Conservation (phyloP, 495 filamentous ascomycete species). For the Echria macrotheca region DNA sequence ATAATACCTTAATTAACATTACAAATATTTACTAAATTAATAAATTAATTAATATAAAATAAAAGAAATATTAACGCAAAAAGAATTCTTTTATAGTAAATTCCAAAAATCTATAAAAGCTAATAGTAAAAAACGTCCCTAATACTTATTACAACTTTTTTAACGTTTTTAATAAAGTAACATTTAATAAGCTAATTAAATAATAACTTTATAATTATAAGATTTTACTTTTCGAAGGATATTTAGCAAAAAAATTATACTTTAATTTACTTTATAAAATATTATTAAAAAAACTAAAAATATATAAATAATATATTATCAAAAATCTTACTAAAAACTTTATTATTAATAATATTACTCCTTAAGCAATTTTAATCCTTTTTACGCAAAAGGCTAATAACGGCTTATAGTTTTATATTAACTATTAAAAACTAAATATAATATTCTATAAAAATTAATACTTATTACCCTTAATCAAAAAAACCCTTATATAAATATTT, state of each 20-base stretch:
- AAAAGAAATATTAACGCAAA: too few relatives aligned
- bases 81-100: too few relatives aligned
- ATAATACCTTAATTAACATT: too few relatives aligned
- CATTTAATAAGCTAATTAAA: too few relatives aligned
- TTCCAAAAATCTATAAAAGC: too few relatives aligned
- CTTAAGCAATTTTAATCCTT: conserved; percentile 26
- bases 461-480: not conserved
- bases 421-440: not conserved
- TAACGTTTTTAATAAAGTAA: too few relatives aligned
- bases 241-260: not conserved
- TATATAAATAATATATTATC: conserved; percentile 6
- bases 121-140: too few relatives aligned
- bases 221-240: not conserved
- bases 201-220: too few relatives aligned
- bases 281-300: conserved; percentile 20
- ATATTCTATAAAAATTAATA: not conserved
- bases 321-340: conserved; percentile 12
- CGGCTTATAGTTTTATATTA: not conserved
- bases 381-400: conserved; percentile 32
- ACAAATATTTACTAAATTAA: too few relatives aligned
- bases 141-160: too few relatives aligned
- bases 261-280: conserved; percentile 18
- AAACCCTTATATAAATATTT: not conserved
- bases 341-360: conserved; percentile 5
- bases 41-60: too few relatives aligned